Base-by-base conservation (phyloP, 2,329 filamentous ascomycete species). In the Aspergillus terreus region DNA sequence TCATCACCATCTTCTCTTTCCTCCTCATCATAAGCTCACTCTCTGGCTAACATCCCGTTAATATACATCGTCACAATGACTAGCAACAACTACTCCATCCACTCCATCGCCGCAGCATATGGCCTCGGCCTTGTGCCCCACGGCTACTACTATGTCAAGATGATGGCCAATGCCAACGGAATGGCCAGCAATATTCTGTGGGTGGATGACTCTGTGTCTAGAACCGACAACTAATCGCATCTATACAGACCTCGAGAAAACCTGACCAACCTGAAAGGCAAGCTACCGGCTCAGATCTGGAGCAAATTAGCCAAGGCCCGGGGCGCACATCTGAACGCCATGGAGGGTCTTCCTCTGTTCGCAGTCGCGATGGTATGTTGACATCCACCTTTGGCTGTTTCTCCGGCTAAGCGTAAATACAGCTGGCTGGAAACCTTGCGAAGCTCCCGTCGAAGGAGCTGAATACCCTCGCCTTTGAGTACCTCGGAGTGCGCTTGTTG, bases 291-390 rank as follows among this genome's bases (percentile, higher is more conserved):
- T n/a, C 48, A 57, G 21, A 53, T 58, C 33, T 61, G 59, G 59
- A 49, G 54, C 15, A 55, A 55, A 25, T 62, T 69, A 10, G 64
- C 58, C 43, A 59, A 62, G 11, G 60, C 65, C 1, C 58, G 60
- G 15, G 63, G 67, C 4, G 66, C 65, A 11, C 68, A 70, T 61
- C 48, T 70, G 11, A 71, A 71, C 58, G 67, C 67, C 1, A 53
- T 70, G 47, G 68, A 71, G 47, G 58, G 61, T 4, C 55, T 70
- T 41, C 68, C 68, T 4, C 51, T 70, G 40, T 71, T 70, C 52
- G 67, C 67, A 9, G 61, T 63, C 53, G 65, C 67, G 10, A 69
- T 70, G 57, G 59, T 60, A 49, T 12, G 35, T 33, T 10, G 9
- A 11, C 32, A n/a, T 23, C 27, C n/a, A 11, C 11, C 32, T n/a